Percentiles rank a stretch among this genome's conserved stretches.
Evolutionary conservation across 2,329 filamentous ascomycete genomes (phyloP).

Genomic region (Ophiocordyceps robertsii): DNA sequence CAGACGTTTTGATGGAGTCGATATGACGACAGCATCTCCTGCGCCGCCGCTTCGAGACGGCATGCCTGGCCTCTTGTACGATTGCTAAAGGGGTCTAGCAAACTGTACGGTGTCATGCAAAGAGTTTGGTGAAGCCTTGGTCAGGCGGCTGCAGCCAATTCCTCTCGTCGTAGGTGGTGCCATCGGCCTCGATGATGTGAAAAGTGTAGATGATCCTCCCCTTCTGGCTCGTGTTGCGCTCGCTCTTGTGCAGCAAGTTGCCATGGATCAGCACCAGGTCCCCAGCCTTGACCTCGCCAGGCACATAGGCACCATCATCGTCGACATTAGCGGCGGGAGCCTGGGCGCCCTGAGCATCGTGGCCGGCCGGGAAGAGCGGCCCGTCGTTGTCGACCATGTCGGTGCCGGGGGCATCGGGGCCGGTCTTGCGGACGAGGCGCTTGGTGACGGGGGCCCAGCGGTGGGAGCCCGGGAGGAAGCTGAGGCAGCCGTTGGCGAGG

Average conservation of each 20-base stretch:
- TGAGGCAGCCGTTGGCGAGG: conserved; percentile 73
- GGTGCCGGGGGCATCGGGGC: conserved; percentile 36
- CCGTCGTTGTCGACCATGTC: conserved; percentile 61
- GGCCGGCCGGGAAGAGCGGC: conserved; percentile 43
- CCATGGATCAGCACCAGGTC: conserved; percentile 89
- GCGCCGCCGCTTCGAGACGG: neutral
- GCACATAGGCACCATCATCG: conserved; percentile 45
- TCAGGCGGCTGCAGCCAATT: conserved; percentile 89
- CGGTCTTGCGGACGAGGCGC: conserved; percentile 58
- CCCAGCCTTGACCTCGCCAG: conserved; percentile 82
- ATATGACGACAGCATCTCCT: neutral
- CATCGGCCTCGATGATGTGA: conserved; percentile 80
- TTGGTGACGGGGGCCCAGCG: conserved; percentile 54
- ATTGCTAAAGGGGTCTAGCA: too few species aligned
- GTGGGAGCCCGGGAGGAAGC: conserved; percentile 75
- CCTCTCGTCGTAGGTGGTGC: conserved; percentile 60
- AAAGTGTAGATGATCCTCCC: conserved; percentile 95
- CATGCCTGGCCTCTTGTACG: neutral
- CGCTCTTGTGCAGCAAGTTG: conserved; percentile 90
- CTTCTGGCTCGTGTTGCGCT: conserved; percentile 76
- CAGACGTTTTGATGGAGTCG: neutral
- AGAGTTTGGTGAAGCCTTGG: conserved; percentile 64
- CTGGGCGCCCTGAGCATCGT: conserved; percentile 16
- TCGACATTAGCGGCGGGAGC: conserved; percentile 21
- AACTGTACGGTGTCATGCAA: neutral